A percentile compares a stretch with the other conserved stretches of the same genome.
Evolutionary conservation across 1,284 basidiomycete species (phyloP).

Genomic region (Boletus sp.): DNA sequence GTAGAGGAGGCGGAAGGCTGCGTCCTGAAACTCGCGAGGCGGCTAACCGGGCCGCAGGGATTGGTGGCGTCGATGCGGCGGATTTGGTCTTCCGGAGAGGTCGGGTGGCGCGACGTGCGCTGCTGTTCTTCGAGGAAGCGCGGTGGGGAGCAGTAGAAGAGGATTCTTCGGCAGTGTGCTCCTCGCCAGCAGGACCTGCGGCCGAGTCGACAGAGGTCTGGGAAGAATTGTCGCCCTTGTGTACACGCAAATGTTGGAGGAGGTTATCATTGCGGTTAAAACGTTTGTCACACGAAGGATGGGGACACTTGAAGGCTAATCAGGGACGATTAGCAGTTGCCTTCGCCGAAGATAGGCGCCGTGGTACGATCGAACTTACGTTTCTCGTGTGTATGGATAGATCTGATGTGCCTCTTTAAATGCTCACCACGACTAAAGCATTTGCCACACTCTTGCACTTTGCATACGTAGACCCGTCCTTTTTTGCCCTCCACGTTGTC

Average conservation of each 20-base stretch:
- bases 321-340: conserved; percentile 32
- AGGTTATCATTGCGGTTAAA: conserved; percentile 71
- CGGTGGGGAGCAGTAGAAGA: conserved; percentile 33
- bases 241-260: conserved; percentile 60
- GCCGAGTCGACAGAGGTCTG: conserved; percentile 41
- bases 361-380: conserved; percentile 51
- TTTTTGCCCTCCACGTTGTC: conserved; percentile 42
- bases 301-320: conserved; percentile 61
- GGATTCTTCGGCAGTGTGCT: conserved; percentile 27
- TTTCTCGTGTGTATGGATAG: conserved; percentile 78
- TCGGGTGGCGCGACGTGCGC: conserved; percentile 34
- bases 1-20: conserved; percentile 34
- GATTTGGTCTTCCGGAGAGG: conserved; percentile 41
- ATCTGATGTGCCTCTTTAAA: conserved; percentile 75
- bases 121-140: conserved; percentile 27
- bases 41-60: conserved; percentile 39
- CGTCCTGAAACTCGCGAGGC: conserved; percentile 39
- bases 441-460: conserved; percentile 70
- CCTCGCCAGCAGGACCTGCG: conserved; percentile 33
- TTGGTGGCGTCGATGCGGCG: conserved; percentile 41
- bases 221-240: conserved; percentile 48
- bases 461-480: conserved; percentile 60
- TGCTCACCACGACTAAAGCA: conserved; percentile 77
- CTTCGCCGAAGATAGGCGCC: conserved; percentile 15
- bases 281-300: conserved; percentile 57